Base-by-base conservation (phyloP, 108 stramenopile species). In the Cyclotella atomus region DNA sequence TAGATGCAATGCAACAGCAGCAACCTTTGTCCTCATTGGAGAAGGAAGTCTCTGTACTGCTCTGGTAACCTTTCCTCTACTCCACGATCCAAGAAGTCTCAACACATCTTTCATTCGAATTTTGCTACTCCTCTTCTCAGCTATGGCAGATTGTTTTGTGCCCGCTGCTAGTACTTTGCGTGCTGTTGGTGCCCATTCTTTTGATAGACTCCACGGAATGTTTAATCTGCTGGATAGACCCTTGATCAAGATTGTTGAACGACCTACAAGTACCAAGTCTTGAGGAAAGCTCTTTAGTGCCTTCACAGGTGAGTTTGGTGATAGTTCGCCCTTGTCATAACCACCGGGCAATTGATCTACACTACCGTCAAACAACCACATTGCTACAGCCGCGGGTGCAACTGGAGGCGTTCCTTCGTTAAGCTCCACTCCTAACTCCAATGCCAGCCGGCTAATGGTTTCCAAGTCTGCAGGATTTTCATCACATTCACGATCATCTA, bases 181-280 rank as follows among this genome's bases (percentile, higher is more conserved):
- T 29, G 90, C 93, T 21, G 80, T 90, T 6, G 90, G 90, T 17
- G 93, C 70, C 95, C 95, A 96, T 67, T 94, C 86, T 49, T 81
- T 75, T 14, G 89, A 76, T 43, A 96, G 65, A 65, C 85, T 86
- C 97, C 97, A 98, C 32, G 91, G 90, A 27, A 98, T 88, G 6
- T 80, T 84, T 14, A 98, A 66, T 44, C 95, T 88, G 56, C 79
- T 81, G 1, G 95, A 95, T 28, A 95, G 60, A 44, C 95, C 91
- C 86, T 97, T 98, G 70, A 98, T 95, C 47, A 98, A 82, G 61
- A 98, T 97, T 15, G 91, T 90, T 9, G 92, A 87, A 30, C 97
- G 81, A 2, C 96, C 97, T 29, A 97, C 93, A 47, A 98, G 76
- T 9, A 98, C 97, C 63, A 98, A 70, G 53, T 98, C 97, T 44